Evolutionary conservation across 2,329 filamentous ascomycete species (phyloP), one percentile per base, ranked within the genome.

Genomic region (Aschersonia sp.): DNA sequence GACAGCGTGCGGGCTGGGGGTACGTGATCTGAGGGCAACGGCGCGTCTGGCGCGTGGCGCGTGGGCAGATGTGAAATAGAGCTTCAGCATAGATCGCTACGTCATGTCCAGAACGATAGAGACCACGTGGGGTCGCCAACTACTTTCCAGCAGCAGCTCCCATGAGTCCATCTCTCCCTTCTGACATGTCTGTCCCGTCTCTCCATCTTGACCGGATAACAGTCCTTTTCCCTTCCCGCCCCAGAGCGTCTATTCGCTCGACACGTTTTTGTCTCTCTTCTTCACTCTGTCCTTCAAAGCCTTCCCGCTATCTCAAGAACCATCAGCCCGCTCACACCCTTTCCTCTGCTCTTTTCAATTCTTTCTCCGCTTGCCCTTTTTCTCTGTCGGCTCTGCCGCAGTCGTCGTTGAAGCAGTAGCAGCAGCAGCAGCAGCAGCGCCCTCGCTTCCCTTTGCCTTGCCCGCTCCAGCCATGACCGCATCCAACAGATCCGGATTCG

Each of bases 1-100:
- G 1, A 54, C 63, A 7, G 73, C 74, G 1, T 76, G 74, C 45
- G 76, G 75, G 2, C 74, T 79, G 52, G 58, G 62, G 5, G 70
- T 76, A 7, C 64, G 76, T 43, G 73, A 74, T 50, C 65, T 78
- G 43, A 66, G 76, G 44, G 69, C 64, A 48, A 64, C 63, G 44
- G 75, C 76, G 14, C 64, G 74, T 46, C 53, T 59, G 49, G 73
- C 74, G 4, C 66, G 73, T 47, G 63, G 62, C 45, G 68, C 66
- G 6, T 79, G 76, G 76, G 62, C 60, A n/a, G 59, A 62, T 32
- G 50, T 66, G 46, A 65, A 60, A 46, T 60, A 43, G 40, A 47
- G 8, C 35, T 8, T 39, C 12, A 12, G 9, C 30, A 45, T n/a
- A 22, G 22, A n/a, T n/a, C 29, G 22, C 22, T 22, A 22, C 22